A percentile compares a stretch with the other conserved stretches of the same genome.
These are phyloP conservation scores for Suhomyces faveliae DNA, from an alignment of 805 yeast species.

Conservation along the genomic window DNA sequence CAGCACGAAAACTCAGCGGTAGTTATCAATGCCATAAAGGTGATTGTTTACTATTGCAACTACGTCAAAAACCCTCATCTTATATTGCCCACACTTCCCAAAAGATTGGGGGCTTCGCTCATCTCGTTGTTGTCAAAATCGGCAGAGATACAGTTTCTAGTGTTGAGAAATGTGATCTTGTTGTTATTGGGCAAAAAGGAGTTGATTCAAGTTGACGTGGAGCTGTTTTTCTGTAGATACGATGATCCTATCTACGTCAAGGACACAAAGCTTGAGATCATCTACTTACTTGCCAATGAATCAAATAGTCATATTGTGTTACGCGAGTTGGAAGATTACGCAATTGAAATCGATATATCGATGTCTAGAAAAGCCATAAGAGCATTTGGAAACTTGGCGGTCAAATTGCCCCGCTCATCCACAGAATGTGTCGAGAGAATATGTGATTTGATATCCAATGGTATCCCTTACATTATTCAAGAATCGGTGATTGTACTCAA, in stretches of 20 bases:
- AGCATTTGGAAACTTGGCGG: slow-evolving; percentile 87
- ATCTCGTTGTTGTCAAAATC: slow-evolving; percentile 70
- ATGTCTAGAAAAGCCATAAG: slow-evolving; percentile 86
- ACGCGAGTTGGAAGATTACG: slow-evolving; percentile 79
- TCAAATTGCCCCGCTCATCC: slow-evolving; percentile 65
- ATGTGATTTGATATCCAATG: slow-evolving; percentile 57
- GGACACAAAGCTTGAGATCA: slow-evolving; percentile 85
- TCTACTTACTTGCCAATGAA: slow-evolving; percentile 72
- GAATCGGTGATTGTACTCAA: slow-evolving; percentile 76
- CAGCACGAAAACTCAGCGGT: slow-evolving; percentile 83
- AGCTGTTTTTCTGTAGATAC: slow-evolving; percentile 75
- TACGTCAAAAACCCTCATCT: slow-evolving; percentile 60
- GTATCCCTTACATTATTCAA: slow-evolving; percentile 72
- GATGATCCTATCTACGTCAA: slow-evolving; percentile 87
- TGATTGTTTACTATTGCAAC: slow-evolving; percentile 68
- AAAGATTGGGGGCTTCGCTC: slow-evolving; percentile 65
- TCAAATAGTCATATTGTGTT: slow-evolving; percentile 59
- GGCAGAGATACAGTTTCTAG: slow-evolving; percentile 79
- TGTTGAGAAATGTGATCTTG: slow-evolving; percentile 75
- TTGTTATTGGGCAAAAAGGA: slow-evolving; percentile 65
- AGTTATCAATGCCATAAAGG: slow-evolving; percentile 71
- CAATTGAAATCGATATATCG: slow-evolving; percentile 79
- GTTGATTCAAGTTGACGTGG: slow-evolving; percentile 64
- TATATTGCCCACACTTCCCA: slow-evolving; percentile 53
- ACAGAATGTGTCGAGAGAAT: slow-evolving; percentile 62